Conservation (phyloP, 2,329 filamentous ascomycete genomes). For the Colletotrichum sp. region DNA sequence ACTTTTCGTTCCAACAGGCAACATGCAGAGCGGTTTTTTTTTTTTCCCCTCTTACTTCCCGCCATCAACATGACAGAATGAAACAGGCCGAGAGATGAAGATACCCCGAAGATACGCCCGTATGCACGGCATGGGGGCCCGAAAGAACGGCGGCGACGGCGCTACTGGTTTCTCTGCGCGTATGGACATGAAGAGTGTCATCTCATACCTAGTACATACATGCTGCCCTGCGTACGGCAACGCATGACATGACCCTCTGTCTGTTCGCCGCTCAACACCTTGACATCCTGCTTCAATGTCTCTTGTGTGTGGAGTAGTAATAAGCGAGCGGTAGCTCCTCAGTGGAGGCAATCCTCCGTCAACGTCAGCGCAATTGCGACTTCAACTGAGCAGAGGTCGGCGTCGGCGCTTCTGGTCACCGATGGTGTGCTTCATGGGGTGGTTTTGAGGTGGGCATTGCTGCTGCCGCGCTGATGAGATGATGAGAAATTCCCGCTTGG, state of each 20-base stretch:
- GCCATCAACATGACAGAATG: not conserved
- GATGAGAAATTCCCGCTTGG: not conserved
- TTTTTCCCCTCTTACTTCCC: not conserved
- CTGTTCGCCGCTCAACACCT: not conserved
- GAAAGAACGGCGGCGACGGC: not conserved
- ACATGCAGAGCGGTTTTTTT: not conserved
- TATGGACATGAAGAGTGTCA: not conserved
- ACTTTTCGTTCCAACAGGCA: slow-evolving; percentile 5
- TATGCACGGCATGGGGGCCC: not conserved
- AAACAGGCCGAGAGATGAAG: not conserved
- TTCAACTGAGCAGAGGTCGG: not conserved
- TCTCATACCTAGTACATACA: not conserved
- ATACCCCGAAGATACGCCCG: not conserved
- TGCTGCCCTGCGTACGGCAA: not conserved
- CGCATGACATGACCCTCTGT: not conserved
- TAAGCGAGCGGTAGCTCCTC: not conserved
- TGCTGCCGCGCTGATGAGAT: not conserved
- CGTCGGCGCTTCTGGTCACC: not conserved
- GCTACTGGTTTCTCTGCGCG: not conserved
- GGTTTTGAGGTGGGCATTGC: not conserved
- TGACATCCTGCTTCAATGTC: not conserved
- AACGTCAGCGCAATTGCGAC: not conserved
- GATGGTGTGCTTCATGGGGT: not conserved
- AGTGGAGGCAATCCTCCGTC: not conserved
- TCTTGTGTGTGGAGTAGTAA: not conserved